Evolutionary conservation across 495 filamentous ascomycete genomes (phyloP).

Genomic region (Hypoxylon trugodes): DNA sequence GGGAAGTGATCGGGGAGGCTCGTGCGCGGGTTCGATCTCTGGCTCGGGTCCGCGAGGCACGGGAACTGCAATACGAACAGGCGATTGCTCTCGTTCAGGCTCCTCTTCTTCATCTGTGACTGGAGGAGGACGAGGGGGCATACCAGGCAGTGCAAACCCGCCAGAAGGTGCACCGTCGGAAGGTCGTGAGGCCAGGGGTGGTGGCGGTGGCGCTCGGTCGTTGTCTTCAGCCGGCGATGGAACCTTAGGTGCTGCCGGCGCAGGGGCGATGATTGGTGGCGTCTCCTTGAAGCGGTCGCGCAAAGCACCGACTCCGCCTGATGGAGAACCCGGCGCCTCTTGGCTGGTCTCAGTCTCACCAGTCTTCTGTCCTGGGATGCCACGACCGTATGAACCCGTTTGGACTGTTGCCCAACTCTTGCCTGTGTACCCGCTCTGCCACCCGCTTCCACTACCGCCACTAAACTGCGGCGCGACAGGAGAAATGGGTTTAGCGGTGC

Average conservation of each 20-base stretch:
- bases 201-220: conserved; percentile 60
- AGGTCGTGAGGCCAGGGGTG: conserved; percentile 68
- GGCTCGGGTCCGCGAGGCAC: conserved; percentile 70
- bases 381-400: conserved; percentile 72
- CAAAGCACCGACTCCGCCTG: conserved; percentile 70
- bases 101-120: conserved; percentile 63
- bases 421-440: conserved; percentile 89
- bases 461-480: conserved; percentile 71
- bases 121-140: conserved; percentile 68
- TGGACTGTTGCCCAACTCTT: conserved; percentile 89
- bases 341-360: conserved; percentile 59
- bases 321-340: conserved; percentile 53
- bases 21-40: conserved; percentile 60
- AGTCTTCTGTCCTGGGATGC: conserved; percentile 64
- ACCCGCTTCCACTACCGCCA: conserved; percentile 70
- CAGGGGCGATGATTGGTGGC: conserved; percentile 65
- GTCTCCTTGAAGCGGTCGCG: conserved; percentile 80
- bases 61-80: conserved; percentile 87
- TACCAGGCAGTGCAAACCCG: conserved; percentile 77
- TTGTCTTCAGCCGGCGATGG: conserved; percentile 46
- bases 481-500: conserved; percentile 52
- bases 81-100: conserved; percentile 66
- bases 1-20: conserved; percentile 55
- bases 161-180: conserved; percentile 52
- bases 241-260: conserved; percentile 50